Percentiles rank a stretch among this genome's conserved stretches.
These are phyloP conservation scores for Pythium phragmiticola DNA, from an alignment of 352 stramenopile genomes.

Conservation along the genomic window DNA sequence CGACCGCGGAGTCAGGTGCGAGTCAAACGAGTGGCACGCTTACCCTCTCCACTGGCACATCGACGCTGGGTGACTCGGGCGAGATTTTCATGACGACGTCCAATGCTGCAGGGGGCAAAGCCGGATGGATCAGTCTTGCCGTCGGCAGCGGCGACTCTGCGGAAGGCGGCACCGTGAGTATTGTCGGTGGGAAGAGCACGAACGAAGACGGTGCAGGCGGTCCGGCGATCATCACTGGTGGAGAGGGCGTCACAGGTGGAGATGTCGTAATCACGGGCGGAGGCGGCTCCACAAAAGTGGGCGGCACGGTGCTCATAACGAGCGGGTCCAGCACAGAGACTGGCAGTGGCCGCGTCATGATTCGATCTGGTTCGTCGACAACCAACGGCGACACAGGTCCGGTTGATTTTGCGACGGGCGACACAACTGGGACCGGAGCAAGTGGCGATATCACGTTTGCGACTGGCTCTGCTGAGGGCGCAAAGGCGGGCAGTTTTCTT, in stretches of 20 bases:
- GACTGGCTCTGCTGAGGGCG: slow-evolving; percentile 31
- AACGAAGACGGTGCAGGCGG: slow-evolving; percentile 34
- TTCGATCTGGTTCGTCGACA: slow-evolving; percentile 27
- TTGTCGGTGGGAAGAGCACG: slow-evolving; percentile 29
- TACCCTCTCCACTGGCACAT: slow-evolving; percentile 14
- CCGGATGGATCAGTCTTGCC: slow-evolving; percentile 32
- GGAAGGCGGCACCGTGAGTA: slow-evolving; percentile 22
- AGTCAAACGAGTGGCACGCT: slow-evolving; percentile 20
- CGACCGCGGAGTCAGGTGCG: slow-evolving; percentile 23
- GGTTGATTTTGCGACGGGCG: slow-evolving; percentile 33
- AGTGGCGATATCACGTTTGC: slow-evolving; percentile 39
- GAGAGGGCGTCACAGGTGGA: slow-evolving; percentile 30
- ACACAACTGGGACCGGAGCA: slow-evolving; percentile 30
- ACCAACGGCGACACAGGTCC: slow-evolving; percentile 30
- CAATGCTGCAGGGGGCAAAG: slow-evolving; percentile 20
- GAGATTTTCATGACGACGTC: slow-evolving; percentile 35
- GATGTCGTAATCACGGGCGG: slow-evolving; percentile 30
- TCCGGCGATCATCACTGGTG: slow-evolving; percentile 29
- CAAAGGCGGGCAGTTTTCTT: slow-evolving; percentile 36
- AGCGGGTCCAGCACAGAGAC: slow-evolving; percentile 23
- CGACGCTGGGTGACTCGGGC: slow-evolving; percentile 19
- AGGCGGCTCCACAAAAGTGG: slow-evolving; percentile 10
- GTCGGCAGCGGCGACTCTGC: slow-evolving; percentile 25
- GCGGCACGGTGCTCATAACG: slow-evolving; percentile 28
- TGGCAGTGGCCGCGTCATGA: slow-evolving; percentile 20